Conservation (phyloP, 495 filamentous ascomycete species). For the Aspergillus cavernicola region DNA sequence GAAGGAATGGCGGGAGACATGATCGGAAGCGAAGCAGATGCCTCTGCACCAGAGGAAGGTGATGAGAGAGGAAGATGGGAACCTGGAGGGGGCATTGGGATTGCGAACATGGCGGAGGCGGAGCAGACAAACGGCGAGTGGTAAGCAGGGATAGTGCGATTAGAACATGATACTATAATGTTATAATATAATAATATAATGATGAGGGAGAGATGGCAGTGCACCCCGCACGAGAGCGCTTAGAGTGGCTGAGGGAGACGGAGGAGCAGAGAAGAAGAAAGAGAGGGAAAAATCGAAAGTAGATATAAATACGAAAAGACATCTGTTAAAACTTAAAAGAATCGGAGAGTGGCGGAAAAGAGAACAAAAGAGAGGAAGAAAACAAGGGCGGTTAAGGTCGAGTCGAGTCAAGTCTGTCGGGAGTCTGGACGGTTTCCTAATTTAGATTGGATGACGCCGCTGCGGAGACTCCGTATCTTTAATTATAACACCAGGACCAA, state of each 20-base stretch:
- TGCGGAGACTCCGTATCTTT: no score
- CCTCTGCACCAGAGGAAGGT: constrained; percentile 17
- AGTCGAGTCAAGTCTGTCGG: neutral
- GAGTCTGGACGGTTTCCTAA: constrained; percentile 10
- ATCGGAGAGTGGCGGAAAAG: neutral
- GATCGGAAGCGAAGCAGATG: constrained; percentile 6
- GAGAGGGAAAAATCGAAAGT: neutral
- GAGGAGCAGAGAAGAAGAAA: neutral
- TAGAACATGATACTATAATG: constrained; percentile 3
- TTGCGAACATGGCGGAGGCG: constrained; percentile 15
- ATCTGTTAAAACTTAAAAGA: neutral
- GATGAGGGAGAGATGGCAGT: constrained; percentile 8
- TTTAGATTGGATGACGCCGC: constrained; percentile 14
- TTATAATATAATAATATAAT: no score
- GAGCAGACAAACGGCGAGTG: constrained; percentile 1
- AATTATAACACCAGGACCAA: neutral
- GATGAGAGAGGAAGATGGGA: constrained; percentile 14
- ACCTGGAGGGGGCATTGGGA: constrained; percentile 16
- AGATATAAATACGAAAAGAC: neutral
- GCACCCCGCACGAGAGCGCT: constrained; percentile 16
- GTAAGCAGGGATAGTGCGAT: constrained; percentile 1
- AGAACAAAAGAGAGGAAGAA: neutral
- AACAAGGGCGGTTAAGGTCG: constrained; percentile 2
- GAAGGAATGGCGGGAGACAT: constrained; percentile 17
- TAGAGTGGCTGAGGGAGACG: constrained; percentile 8